Percentiles rank a stretch among this genome's conserved stretches.
These are phyloP conservation scores for Fragaria vesca DNA, from an alignment of 306 rosid species.

Conservation along the genomic window DNA sequence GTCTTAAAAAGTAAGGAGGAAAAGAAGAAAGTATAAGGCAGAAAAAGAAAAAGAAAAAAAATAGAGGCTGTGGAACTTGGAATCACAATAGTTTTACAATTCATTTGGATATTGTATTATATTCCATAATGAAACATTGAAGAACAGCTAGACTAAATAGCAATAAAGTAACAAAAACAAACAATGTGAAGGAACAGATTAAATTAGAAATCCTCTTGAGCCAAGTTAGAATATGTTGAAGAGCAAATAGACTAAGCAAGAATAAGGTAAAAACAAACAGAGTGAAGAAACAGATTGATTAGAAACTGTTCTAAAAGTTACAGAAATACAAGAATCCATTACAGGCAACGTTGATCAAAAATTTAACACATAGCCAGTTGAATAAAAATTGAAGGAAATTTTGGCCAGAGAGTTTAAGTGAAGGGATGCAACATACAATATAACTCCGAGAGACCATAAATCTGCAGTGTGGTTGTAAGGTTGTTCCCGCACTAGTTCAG, in stretches of 20 bases:
- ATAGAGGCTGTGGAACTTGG: neutral
- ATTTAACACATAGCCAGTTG: conserved; percentile 6
- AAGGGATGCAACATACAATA: conserved; percentile 56
- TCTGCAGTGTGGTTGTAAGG: conserved; percentile 97
- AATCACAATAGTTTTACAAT: neutral
- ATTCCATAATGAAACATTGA: neutral
- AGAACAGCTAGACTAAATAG: conserved; percentile 2
- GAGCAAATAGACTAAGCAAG: neutral
- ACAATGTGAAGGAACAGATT: neutral
- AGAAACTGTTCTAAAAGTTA: neutral
- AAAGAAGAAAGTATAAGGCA: conserved; percentile 16
- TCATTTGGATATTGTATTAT: neutral
- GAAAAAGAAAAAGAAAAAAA: conserved; percentile 4
- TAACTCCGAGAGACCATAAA: conserved; percentile 98
- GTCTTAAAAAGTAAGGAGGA: conserved; percentile 25
- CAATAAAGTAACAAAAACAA: neutral
- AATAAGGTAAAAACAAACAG: neutral
- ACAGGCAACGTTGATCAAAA: conserved; percentile 12
- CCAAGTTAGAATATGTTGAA: conserved; percentile 8
- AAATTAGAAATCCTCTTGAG: conserved; percentile 3
- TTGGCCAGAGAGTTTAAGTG: neutral
- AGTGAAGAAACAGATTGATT: conserved; percentile 1
- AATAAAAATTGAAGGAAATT: conserved; percentile 25
- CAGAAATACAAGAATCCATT: neutral
- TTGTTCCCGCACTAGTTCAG: conserved; percentile 94